Percentiles rank a stretch among this genome's conserved stretches.
Evolutionary conservation across 768 basidiomycete genomes (phyloP).

Genomic region (Rhodosporidiobolus sp.): DNA sequence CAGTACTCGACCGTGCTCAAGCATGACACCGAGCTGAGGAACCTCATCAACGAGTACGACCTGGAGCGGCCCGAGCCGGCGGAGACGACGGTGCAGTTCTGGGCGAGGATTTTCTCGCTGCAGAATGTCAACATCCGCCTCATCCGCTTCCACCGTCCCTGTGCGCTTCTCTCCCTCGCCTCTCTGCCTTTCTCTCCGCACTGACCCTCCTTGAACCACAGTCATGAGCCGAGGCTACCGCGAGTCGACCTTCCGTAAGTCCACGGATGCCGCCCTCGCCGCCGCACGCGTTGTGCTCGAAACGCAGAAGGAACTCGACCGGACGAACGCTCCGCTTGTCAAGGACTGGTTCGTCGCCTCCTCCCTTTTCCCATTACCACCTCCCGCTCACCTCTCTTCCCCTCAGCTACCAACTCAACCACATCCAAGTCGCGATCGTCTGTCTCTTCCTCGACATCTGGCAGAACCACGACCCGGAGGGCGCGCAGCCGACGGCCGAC

Average conservation of each 20-base stretch:
- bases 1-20: constrained; percentile 13
- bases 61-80: constrained; percentile 20
- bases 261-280: constrained; percentile 24
- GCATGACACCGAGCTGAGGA: constrained; percentile 17
- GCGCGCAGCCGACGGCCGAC: constrained; percentile 12
- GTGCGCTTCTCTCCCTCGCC: background rate
- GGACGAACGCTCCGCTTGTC: constrained; percentile 25
- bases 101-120: constrained; percentile 17
- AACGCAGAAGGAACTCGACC: constrained; percentile 28
- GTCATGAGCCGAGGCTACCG: constrained; percentile 29
- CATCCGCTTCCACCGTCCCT: constrained; percentile 28
- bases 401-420: constrained; percentile 27
- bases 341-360: constrained; percentile 20
- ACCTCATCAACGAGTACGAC: constrained; percentile 20
- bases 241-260: constrained; percentile 14
- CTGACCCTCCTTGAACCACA: too few species aligned
- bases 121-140: constrained; percentile 31
- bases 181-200: background rate
- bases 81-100: constrained; percentile 21
- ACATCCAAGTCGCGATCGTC: constrained; percentile 29
- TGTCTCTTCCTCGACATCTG: constrained; percentile 27
- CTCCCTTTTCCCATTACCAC: background rate
- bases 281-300: constrained; percentile 24
- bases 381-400: background rate
- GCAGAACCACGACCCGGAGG: constrained; percentile 18